Conservation (phyloP, 441 rosid genomes). For the Sinapis alba region DNA sequence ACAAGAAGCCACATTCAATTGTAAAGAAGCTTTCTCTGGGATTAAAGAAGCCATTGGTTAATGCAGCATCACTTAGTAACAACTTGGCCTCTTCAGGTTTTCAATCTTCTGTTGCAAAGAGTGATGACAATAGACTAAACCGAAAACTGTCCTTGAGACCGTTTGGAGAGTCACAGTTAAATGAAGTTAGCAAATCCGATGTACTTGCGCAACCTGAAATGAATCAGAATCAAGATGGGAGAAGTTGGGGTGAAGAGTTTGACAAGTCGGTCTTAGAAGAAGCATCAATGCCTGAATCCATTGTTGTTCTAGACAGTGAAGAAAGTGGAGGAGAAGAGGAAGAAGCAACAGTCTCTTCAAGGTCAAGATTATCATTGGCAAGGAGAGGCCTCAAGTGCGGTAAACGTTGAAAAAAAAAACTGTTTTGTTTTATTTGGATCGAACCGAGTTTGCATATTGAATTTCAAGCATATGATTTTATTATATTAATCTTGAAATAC, state of each 20-base stretch:
- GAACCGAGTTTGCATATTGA: neutral
- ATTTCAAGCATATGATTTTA: neutral
- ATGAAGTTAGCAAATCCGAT: conserved; percentile 14
- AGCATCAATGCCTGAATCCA: conserved; percentile 42
- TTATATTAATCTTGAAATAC: neutral
- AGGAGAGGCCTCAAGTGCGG: conserved; percentile 43
- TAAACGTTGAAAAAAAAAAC: conserved; percentile 39
- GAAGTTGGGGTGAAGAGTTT: conserved; percentile 20
- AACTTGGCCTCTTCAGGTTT: conserved; percentile 17
- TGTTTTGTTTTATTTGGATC: neutral
- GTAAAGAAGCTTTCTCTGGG: conserved; percentile 58
- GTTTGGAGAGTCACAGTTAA: conserved; percentile 30
- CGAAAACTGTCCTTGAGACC: neutral
- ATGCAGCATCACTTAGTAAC: conserved; percentile 18
- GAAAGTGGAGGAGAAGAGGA: conserved; percentile 75
- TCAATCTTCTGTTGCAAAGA: conserved; percentile 28
- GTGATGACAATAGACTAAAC: neutral
- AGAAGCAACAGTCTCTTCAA: conserved; percentile 27
- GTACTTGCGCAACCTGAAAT: conserved; percentile 7
- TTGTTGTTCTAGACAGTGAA: conserved; percentile 70
- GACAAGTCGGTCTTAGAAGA: conserved; percentile 37
- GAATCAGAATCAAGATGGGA: conserved; percentile 15
- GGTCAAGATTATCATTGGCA: conserved; percentile 43
- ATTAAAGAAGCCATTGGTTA: conserved; percentile 31
- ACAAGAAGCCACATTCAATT: conserved; percentile 28